Base-by-base conservation (phyloP, 2,329 filamentous ascomycete species). In the Trichoderma sp. region DNA sequence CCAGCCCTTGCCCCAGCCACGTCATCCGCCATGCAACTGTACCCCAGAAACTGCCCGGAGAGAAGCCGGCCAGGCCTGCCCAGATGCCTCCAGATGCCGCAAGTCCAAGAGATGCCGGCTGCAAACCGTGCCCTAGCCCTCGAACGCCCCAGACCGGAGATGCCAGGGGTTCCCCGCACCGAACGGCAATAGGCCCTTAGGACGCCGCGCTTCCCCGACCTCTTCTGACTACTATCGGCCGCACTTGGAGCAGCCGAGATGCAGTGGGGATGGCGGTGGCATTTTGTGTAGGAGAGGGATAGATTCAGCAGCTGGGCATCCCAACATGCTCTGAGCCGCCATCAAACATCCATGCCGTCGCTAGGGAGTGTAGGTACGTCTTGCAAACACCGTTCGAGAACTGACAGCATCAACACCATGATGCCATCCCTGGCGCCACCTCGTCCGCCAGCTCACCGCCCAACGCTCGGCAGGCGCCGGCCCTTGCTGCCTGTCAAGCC, bases 41-140 rank as follows among this genome's bases (percentile, higher is more conserved):
- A 64, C 63, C 55, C 56, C 54, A 65, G 56, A 65, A 65, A 65
- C 45, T 65, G 30, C 5, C 63, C 63, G 63, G 63, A 65, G 63
- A 65, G 63, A 65, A 60, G 63, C 63, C 63, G 63, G 45, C 43
- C 24, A 26, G 26, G 39, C 34, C 43, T 47, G n/a, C 44, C 47
- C 39, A 61, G 47, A 50, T 61, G 57, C 58, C 58, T 47, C 58
- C 30, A 61, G 58, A 61, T 17, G 34, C 30, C 34, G 58, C 24
- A 50, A 21, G 10, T 45, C 9, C 15, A 41, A 39, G 30, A 50
- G 44, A 21, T 56, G 34, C 52, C 52, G 52, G 17, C 52, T 56
- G 19, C 12, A 39, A 39, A 6, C 28, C 21, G 14, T 48, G 28
- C 57, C 45, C 45, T 41, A 41, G 21, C 57, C 55, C 55, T 47